These are phyloP conservation scores for Cladosporium sp. DNA, from an alignment of 2,329 filamentous ascomycete species.

Conservation along the genomic window DNA sequence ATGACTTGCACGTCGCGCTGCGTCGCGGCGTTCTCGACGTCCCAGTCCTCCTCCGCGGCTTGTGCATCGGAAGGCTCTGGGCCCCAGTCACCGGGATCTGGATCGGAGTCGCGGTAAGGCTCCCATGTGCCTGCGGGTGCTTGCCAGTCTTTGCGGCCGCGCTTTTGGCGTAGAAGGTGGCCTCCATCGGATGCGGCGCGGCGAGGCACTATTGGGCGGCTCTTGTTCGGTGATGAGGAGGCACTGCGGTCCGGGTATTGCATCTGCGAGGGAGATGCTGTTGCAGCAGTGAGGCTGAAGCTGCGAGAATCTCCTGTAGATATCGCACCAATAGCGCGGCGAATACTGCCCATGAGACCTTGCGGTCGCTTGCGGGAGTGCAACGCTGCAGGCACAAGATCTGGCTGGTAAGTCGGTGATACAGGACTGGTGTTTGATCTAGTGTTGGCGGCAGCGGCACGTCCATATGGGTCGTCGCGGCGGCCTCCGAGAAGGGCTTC, in stretches of 20 bases:
- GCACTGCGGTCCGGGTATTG: slow-evolving; percentile 27
- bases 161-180: slow-evolving; percentile 41
- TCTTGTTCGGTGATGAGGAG: slow-evolving; percentile 32
- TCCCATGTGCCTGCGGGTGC: slow-evolving; percentile 24
- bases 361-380: slow-evolving; percentile 20
- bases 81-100: slow-evolving; percentile 41
- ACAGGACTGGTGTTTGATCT: slow-evolving; percentile 11
- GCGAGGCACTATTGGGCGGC: slow-evolving; percentile 35
- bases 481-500: slow-evolving; percentile 53
- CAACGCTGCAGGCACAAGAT: slow-evolving; percentile 16
- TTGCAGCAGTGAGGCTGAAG: slow-evolving; percentile 33
- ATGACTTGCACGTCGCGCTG: slow-evolving; percentile 61
- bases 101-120: slow-evolving; percentile 37
- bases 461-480: slow-evolving; percentile 37
- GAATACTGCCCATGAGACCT: slow-evolving; percentile 39
- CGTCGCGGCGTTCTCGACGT: slow-evolving; percentile 52
- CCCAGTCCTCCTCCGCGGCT: slow-evolving; percentile 50
- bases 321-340: slow-evolving; percentile 36
- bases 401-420: slow-evolving; percentile 3
- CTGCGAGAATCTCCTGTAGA: slow-evolving; percentile 33
- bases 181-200: slow-evolving; percentile 49
- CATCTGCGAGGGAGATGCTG: slow-evolving; percentile 4
- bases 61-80: slow-evolving; percentile 31
- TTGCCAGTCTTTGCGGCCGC: slow-evolving; percentile 46
- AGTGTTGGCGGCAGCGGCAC: slow-evolving; percentile 32